A percentile compares a stretch with the other conserved stretches of the same genome.
phyloP scores from a whole-genome alignment of 2,329 filamentous ascomycete genomes.

The Aschersonia sp. region DNA sequence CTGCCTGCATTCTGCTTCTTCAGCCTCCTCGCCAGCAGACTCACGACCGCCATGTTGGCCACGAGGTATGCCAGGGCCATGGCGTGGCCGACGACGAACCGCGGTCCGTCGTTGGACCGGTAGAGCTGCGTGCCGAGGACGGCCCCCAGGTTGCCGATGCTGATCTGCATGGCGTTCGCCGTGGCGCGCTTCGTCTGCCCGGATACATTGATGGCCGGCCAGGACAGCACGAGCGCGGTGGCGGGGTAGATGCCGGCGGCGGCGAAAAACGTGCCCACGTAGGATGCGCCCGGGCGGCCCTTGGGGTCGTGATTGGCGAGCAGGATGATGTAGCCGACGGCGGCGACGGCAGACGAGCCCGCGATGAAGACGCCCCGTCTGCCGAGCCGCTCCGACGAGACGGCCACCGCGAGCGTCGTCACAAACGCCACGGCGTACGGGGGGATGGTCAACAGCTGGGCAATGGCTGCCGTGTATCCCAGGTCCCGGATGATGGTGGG shows the following conservation, averaged over 20 bases:
- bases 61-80: constrained; percentile 51
- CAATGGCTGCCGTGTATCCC: constrained; percentile 36
- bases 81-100: constrained; percentile 51
- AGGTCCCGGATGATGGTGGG: constrained; percentile 39
- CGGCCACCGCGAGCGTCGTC: constrained; percentile 41
- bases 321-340: constrained; percentile 48
- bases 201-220: constrained; percentile 59
- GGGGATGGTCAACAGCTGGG: constrained; percentile 46
- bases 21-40: constrained; percentile 36
- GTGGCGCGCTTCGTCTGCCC: constrained; percentile 56
- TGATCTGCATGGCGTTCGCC: constrained; percentile 57
- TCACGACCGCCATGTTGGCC: constrained; percentile 39
- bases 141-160: constrained; percentile 53
- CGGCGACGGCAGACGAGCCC: constrained; percentile 37
- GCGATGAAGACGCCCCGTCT: constrained; percentile 50
- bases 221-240: constrained; percentile 47
- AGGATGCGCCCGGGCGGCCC: constrained; percentile 38
- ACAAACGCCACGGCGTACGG: constrained; percentile 49
- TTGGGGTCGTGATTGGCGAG: constrained; percentile 32
- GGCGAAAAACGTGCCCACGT: constrained; percentile 46
- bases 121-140: constrained; percentile 59
- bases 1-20: constrained; percentile 42
- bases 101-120: constrained; percentile 40
- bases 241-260: constrained; percentile 54
- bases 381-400: constrained; percentile 42